phyloP scores from a whole-genome alignment of 306 rosid genomes.

The Begonia peltatifolia region DNA sequence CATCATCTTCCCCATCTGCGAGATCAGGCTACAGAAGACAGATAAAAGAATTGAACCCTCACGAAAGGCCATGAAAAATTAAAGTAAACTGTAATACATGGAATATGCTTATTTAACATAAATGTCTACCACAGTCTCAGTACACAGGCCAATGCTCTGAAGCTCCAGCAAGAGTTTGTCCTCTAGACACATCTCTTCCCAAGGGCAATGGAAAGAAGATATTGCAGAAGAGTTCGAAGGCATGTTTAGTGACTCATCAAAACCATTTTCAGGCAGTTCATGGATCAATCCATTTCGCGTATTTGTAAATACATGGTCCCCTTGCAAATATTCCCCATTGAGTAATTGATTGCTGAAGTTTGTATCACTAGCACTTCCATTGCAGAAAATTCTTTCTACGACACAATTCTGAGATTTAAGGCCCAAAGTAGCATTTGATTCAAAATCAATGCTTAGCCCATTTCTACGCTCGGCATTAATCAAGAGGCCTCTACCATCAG shows the following conservation, averaged over 20 bases:
- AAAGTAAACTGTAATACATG: conserved; percentile 6
- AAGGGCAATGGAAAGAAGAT: conserved; percentile 22
- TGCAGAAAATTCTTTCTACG: conserved; percentile 31
- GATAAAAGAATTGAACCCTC: conserved; percentile 8
- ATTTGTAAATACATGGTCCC: conserved; percentile 16
- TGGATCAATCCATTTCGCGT: conserved; percentile 21
- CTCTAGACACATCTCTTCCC: conserved; percentile 42
- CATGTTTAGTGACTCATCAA: conserved; percentile 21
- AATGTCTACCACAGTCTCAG: conserved; percentile 58
- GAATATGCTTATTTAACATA: conserved; percentile 4
- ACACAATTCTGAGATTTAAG: conserved; percentile 18
- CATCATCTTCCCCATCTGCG: conserved; percentile 56
- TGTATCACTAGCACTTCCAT: conserved; percentile 27
- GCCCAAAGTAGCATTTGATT: conserved; percentile 13
- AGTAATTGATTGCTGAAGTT: conserved; percentile 18
- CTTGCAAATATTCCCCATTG: conserved; percentile 15
- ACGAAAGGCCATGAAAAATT: conserved; percentile 5
- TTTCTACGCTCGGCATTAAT: conserved; percentile 22
- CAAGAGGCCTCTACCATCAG: conserved; percentile 13
- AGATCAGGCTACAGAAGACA: conserved; percentile 61
- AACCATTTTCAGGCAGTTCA: conserved; percentile 27
- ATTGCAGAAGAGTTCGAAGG: conserved; percentile 18
- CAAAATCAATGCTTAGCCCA: conserved; percentile 15
- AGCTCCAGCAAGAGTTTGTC: conserved; percentile 69
- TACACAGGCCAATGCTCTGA: conserved; percentile 55